Conservation (phyloP, 768 basidiomycete genomes). For the Suillus plorans region DNA sequence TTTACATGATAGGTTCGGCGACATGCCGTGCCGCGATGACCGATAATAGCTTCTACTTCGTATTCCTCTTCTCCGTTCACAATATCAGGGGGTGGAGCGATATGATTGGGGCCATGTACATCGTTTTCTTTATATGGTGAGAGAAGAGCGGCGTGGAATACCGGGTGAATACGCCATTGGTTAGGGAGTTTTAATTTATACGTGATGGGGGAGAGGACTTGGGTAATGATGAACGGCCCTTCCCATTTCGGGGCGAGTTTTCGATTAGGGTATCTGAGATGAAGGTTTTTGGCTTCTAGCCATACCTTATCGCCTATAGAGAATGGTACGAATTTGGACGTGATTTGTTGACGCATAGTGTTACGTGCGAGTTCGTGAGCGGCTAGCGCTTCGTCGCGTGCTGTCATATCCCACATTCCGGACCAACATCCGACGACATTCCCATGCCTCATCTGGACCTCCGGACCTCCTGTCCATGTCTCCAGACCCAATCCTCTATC, state of each 20-base stretch:
- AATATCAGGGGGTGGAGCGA: neutral
- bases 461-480: no score
- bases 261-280: no score
- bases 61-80: neutral
- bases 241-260: neutral
- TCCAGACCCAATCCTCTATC: no score
- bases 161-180: neutral
- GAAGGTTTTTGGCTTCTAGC: neutral
- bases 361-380: no score
- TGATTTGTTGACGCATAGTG: no score
- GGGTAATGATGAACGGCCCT: no score
- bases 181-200: neutral
- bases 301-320: neutral
- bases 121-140: neutral
- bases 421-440: no score
- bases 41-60: neutral
- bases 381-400: no score
- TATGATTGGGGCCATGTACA: neutral
- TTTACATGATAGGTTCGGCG: no score
- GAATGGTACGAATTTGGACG: neutral
- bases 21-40: neutral
- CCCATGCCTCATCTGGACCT: no score
- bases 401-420: no score
- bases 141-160: neutral
- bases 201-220: neutral